Conservation (phyloP, 805 yeast genomes). For the Candida morakotiae region DNA sequence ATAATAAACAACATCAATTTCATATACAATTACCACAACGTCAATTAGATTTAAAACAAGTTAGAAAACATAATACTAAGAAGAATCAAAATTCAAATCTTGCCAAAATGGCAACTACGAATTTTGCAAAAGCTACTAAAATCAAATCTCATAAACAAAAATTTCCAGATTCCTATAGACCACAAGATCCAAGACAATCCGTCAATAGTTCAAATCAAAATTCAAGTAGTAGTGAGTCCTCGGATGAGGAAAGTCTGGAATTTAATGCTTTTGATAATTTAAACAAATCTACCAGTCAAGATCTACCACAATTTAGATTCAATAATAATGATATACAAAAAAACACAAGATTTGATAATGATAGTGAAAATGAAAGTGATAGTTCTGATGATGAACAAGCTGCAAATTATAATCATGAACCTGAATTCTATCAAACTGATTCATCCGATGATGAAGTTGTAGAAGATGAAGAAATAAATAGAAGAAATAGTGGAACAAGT, state of each 20-base stretch:
- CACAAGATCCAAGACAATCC: constrained; percentile 6
- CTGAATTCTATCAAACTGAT: constrained; percentile 7
- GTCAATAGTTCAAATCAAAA: neutral
- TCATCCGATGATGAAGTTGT: constrained; percentile 7
- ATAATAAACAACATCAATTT: neutral
- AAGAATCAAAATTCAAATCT: constrained; percentile 1
- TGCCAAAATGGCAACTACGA: constrained; percentile 7
- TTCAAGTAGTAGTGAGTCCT: neutral
- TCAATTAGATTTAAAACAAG: constrained; percentile 6
- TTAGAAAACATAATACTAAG: constrained; percentile 8
- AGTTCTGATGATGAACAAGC: constrained; percentile 3
- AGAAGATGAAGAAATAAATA: neutral
- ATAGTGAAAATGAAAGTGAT: constrained; percentile 9
- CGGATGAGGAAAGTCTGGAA: constrained; percentile 11
- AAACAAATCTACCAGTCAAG: neutral
- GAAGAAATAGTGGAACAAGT: neutral
- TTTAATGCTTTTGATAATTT: constrained; percentile 3
- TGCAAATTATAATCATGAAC: constrained; percentile 1
- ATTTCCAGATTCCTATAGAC: constrained; percentile 8
- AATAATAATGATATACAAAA: neutral
- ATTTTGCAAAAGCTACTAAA: constrained; percentile 7
- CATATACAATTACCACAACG: constrained; percentile 8
- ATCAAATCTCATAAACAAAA: constrained; percentile 6
- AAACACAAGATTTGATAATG: neutral
- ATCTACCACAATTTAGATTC: constrained; percentile 3